These are phyloP conservation scores for Arthrobotrys sinensis DNA, from an alignment of 2,329 filamentous ascomycete genomes.

Conservation along the genomic window DNA sequence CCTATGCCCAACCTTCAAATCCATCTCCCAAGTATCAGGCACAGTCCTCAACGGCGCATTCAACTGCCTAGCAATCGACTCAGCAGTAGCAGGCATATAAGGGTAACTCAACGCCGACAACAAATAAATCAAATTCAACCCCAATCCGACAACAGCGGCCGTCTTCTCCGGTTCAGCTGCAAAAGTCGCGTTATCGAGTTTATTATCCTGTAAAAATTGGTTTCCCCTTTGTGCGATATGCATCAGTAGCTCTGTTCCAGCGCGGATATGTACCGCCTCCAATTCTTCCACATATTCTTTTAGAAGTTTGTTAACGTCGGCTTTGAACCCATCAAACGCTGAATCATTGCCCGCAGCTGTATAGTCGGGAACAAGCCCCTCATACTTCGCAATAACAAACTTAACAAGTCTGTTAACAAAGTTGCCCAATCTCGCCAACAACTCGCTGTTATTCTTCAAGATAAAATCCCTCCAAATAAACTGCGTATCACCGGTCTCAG, in stretches of 20 bases:
- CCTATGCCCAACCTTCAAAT: constrained; percentile 80
- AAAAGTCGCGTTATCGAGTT: constrained; percentile 73
- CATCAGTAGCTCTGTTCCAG: constrained; percentile 77
- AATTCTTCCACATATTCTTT: constrained; percentile 78
- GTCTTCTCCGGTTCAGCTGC: constrained; percentile 73
- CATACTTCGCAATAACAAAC: constrained; percentile 82
- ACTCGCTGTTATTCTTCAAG: constrained; percentile 86
- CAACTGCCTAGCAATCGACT: constrained; percentile 83
- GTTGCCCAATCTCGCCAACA: constrained; percentile 81
- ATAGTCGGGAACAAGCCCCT: constrained; percentile 78
- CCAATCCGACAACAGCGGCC: constrained; percentile 79
- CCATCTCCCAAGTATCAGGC: constrained; percentile 77
- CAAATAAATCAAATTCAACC: constrained; percentile 86
- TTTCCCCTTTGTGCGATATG: constrained; percentile 77
- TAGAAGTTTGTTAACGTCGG: constrained; percentile 78
- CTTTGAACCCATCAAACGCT: constrained; percentile 68
- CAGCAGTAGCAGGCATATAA: constrained; percentile 86
- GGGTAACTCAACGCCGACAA: constrained; percentile 84
- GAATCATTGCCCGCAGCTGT: constrained; percentile 70
- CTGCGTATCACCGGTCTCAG: constrained; percentile 87
- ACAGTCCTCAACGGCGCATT: constrained; percentile 75
- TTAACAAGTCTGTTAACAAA: constrained; percentile 82
- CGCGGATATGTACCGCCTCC: constrained; percentile 80
- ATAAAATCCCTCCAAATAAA: constrained; percentile 92
- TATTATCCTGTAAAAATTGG: constrained; percentile 73